These are phyloP conservation scores for Citrus cavaleriei DNA, from an alignment of 345 rosid genomes.

Conservation along the genomic window DNA sequence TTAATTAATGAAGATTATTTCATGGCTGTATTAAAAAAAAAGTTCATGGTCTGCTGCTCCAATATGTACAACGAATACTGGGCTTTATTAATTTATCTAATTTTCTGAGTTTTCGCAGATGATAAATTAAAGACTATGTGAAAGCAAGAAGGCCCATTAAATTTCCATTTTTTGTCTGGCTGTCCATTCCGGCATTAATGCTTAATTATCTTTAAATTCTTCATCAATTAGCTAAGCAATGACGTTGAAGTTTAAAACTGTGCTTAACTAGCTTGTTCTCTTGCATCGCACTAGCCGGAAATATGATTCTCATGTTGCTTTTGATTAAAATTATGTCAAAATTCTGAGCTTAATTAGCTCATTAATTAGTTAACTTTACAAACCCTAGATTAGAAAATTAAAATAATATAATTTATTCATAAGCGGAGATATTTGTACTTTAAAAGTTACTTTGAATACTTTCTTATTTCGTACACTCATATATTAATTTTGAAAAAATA, in stretches of 20 bases:
- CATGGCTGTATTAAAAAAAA: too few relatives aligned
- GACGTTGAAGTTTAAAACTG: background rate
- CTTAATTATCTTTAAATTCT: background rate
- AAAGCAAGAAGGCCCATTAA: background rate
- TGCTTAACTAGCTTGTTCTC: background rate
- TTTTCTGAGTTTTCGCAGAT: background rate
- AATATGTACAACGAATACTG: background rate
- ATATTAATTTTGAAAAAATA: too few relatives aligned
- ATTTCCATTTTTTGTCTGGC: background rate
- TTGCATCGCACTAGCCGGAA: background rate
- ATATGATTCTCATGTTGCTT: background rate
- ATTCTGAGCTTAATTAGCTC: background rate
- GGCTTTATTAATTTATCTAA: background rate
- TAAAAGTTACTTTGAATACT: too few relatives aligned
- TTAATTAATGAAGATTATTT: too few relatives aligned
- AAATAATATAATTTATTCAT: too few relatives aligned
- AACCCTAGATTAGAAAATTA: too few relatives aligned
- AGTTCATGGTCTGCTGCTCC: slow-evolving; percentile 7
- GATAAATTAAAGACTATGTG: too few relatives aligned
- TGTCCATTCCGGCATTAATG: background rate
- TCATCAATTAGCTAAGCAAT: slow-evolving; percentile 8
- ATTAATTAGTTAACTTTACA: too few relatives aligned
- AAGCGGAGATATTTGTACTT: accelerated
- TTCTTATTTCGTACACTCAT: too few relatives aligned
- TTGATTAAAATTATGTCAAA: background rate